Evolutionary conservation across 257 asterid genomes (phyloP).

Genomic region (Nicotiana obtusifolia): DNA sequence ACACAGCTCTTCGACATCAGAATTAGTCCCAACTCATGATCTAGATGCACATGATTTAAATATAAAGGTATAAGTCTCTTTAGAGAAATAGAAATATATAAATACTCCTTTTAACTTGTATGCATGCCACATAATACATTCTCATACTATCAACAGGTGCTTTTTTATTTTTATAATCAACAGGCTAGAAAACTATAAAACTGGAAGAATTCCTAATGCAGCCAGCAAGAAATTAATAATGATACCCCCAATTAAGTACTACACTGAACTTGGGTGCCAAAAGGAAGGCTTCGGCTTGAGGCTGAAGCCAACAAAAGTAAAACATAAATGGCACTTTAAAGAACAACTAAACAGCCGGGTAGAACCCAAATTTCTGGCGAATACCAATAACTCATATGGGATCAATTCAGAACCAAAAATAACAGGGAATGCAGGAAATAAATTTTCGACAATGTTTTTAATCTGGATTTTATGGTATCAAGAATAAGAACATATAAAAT

Average conservation of each 20-base stretch:
- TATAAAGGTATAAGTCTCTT: background rate
- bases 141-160: background rate
- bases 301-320: background rate
- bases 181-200: background rate
- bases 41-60: background rate
- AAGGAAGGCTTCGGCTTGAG: background rate
- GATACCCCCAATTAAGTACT: background rate
- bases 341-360: background rate
- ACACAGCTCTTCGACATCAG: background rate
- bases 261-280: background rate
- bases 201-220: background rate
- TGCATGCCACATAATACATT: background rate
- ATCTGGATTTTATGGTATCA: background rate
- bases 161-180: background rate
- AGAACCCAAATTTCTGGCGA: background rate
- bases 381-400: background rate
- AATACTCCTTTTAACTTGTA: background rate
- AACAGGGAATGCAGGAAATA: background rate
- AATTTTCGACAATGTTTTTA: background rate
- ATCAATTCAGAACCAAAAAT: background rate
- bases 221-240: background rate
- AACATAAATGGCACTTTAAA: background rate
- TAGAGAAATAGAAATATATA: background rate
- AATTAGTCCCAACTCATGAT: conserved; percentile 1
- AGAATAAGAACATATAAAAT: background rate